These are phyloP conservation scores for Ottelia alismoides DNA, from an alignment of 106 monocot species.

Conservation along the genomic window DNA sequence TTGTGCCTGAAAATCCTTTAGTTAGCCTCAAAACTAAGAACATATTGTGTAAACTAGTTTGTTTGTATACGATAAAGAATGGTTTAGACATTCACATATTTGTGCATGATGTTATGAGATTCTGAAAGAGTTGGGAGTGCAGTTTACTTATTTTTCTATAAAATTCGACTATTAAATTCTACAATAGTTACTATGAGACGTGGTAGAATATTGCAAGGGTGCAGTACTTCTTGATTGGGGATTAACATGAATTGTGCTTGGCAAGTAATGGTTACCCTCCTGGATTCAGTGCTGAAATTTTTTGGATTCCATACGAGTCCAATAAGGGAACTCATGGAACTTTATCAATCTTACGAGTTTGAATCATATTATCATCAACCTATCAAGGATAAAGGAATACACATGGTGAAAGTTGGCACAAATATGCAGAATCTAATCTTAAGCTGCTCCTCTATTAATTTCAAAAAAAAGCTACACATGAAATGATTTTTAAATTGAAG, in stretches of 20 bases:
- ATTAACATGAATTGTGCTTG: conserved; percentile 56
- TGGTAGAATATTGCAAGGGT: conserved; percentile 86
- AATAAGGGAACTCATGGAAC: conserved; percentile 73
- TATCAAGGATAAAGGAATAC: conserved; percentile 20
- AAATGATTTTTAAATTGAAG: conserved; percentile 57
- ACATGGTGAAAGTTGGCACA: conserved; percentile 42
- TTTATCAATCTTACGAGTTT: conserved; percentile 58
- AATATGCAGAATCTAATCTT: conserved; percentile 14
- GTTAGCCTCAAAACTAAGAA: no score
- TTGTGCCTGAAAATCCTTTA: no score
- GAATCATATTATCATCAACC: conserved; percentile 28
- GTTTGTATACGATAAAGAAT: no score
- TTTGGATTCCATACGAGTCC: conserved; percentile 38
- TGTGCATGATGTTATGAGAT: no score
- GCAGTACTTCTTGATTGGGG: conserved; percentile 83
- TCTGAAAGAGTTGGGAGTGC: no score
- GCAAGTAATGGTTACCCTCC: conserved; percentile 45
- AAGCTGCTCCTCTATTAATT: conserved; percentile 29
- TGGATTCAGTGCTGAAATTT: conserved; percentile 44
- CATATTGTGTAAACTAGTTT: no score
- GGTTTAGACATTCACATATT: no score
- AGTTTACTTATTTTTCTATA: no score
- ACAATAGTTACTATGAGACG: conserved; percentile 93
- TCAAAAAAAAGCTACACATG: conserved; percentile 62
- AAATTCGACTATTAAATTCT: no score